Evolutionary conservation across 495 filamentous ascomycete species (phyloP), one percentile per base, ranked within the genome.

Genomic region (Saxispiralis lemnorum): DNA sequence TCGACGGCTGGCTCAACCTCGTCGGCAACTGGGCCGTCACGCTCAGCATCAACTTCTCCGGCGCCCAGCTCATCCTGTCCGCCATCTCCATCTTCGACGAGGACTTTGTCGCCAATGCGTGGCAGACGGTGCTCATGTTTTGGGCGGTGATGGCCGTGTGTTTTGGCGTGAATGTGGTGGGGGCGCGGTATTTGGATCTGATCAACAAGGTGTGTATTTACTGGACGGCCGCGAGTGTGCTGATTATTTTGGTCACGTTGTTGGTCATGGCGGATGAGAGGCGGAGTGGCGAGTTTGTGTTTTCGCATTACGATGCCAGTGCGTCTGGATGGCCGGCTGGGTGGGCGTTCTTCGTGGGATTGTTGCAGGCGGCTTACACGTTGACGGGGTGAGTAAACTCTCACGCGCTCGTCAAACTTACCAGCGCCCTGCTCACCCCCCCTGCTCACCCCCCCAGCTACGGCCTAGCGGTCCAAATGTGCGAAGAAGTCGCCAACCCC

Each of bases 181-280:
- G 58, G 2, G 61, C 69, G 20, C 67, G 63, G 48, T 71, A 70
- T 40, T 59, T 81, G 10, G 73, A 77, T 53, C 44, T 78, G 15
- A 73, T 79, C 56, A 78, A 79, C 55, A 79, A 78, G 57, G 56
- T 76, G 20, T 78, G 75, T 49, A 76, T 79, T 21, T 76, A 67
- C 47, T 81, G 76, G 76, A 79, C 76, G 2, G 68, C 61, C 0
- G 65, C 58, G 2, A 75, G 71, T 32, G 72, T 79, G 14, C 41
- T 79, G 20, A 67, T 76, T 35, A 78, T 79, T 38, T 47, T 79
- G 33, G 52, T 78, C 28, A 71, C 67, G 0, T 49, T 79, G 18
- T 55, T 79, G 28, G 62, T 62, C 1, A 79, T 76, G 71, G 72
- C 69, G 64, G 24, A 74, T 44, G 46, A 62, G 31, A 60, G 60